phyloP scores from a whole-genome alignment of 352 stramenopile species.

The Globisporangium perplexum region DNA sequence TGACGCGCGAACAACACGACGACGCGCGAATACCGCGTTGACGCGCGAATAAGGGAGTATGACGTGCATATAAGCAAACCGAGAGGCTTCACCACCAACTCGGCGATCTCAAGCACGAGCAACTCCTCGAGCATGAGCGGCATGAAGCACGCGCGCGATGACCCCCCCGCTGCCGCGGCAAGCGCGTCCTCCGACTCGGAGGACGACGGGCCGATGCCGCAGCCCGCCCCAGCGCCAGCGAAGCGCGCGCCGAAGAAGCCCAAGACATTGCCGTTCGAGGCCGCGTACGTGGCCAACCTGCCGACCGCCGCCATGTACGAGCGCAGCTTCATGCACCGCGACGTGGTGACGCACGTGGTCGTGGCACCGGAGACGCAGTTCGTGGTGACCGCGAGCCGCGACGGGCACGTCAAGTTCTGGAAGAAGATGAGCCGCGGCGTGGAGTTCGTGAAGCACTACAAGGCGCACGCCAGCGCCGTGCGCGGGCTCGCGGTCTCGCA shows the following conservation, averaged over 20 bases:
- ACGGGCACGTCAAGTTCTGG: constrained; percentile 99
- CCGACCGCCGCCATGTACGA: constrained; percentile 92
- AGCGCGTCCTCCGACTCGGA: constrained; percentile 22
- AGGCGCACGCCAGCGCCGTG: constrained; percentile 92
- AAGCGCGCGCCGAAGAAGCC: constrained; percentile 38
- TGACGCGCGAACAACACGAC: too few relatives aligned
- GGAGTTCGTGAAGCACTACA: constrained; percentile 99
- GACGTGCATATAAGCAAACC: too few relatives aligned
- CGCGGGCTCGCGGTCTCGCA: constrained; percentile 73
- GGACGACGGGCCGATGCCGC: constrained; percentile 57
- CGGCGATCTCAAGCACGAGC: too few relatives aligned
- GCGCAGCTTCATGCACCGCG: constrained; percentile 97
- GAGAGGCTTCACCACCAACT: too few relatives aligned
- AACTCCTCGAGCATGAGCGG: too few relatives aligned
- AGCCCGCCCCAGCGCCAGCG: constrained; percentile 29
- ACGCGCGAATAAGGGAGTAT: too few relatives aligned
- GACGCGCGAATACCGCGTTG: too few relatives aligned
- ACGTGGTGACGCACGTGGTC: constrained; percentile 90
- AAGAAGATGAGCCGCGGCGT: constrained; percentile 95
- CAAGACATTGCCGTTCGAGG: constrained; percentile 49
- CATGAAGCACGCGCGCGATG: constrained; percentile 13
- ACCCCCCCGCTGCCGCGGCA: too few relatives aligned
- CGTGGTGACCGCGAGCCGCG: constrained; percentile 91
- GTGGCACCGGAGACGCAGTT: constrained; percentile 94
- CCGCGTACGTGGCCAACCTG: constrained; percentile 75